Base-by-base conservation (phyloP, 1,284 basidiomycete species). In the Rhodotorula sp. region DNA sequence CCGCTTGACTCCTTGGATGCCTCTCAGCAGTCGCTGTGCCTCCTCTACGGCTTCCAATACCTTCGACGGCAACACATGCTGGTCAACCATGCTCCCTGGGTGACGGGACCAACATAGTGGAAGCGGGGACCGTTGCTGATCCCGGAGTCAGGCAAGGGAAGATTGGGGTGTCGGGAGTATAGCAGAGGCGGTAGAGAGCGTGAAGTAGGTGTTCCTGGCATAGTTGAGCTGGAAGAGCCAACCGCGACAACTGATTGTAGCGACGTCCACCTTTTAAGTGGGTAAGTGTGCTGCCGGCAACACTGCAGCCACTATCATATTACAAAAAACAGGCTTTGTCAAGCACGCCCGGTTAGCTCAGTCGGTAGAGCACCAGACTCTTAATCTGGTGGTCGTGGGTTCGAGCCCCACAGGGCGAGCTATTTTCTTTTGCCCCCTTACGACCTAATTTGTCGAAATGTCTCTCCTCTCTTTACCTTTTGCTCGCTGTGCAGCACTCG, bases 331-430 rank as follows among this genome's bases (percentile, higher is more conserved):
- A n/a, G n/a, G n/a, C n/a, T n/a, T n/a, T n/a, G n/a, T n/a, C n/a
- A n/a, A n/a, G n/a, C n/a, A n/a, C n/a, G 72, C 72, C 72, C 66
- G 72, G 72, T 71, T 73, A 73, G 72, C 72, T 73, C 72, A 74
- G 72, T 74, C 72, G 72, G 72, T 46, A 74, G 72, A 74, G 72
- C 70, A 74, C 64, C 67, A 72, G 74, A 76, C 74, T 76, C 74
- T 76, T 76, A 76, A 74, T 74, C 73, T 73, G 68, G 66, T 68
- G 62, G 73, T 74, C 73, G 73, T 66, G 73, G 73, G 73, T 74
- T 74, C 73, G 73, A 74, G 73, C 73, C 73, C 73, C 73, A 66
- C 73, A 73, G n/a, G n/a, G n/a, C n/a, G n/a, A n/a, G n/a, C n/a
- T n/a, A n/a, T n/a, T n/a, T n/a, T n/a, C n/a, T n/a, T n/a, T n/a